phyloP scores from a whole-genome alignment of 1,139 yeast genomes.

The Saccharomyces pastorianus region DNA sequence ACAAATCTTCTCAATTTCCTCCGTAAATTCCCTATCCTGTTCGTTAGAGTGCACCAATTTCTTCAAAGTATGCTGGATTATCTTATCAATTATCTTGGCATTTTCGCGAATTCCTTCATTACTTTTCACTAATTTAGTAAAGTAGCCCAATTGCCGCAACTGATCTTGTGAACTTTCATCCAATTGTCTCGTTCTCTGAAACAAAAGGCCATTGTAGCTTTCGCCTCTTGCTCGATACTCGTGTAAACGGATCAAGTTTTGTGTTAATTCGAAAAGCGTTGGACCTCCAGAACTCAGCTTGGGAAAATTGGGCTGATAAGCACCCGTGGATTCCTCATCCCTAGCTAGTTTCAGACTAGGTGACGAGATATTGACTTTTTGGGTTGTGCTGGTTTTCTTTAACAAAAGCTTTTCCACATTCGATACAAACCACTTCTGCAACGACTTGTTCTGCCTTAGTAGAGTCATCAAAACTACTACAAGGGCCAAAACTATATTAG shows the following conservation, averaged over 20 bases:
- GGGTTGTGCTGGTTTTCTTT: background rate
- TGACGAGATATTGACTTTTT: background rate
- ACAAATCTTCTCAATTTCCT: conserved; percentile 20
- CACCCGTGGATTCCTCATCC: background rate
- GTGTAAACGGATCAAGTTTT: conserved; percentile 15
- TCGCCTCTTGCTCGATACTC: conserved; percentile 17
- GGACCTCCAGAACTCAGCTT: conserved; percentile 1
- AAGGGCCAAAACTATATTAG: background rate
- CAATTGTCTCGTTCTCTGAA: conserved; percentile 15
- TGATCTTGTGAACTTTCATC: conserved; percentile 9
- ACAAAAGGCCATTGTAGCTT: conserved; percentile 18
- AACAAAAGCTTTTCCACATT: conserved; percentile 4
- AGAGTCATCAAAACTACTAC: conserved; percentile 11
- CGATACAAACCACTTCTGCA: conserved; percentile 16
- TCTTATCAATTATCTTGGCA: conserved; percentile 38
- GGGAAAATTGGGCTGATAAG: background rate
- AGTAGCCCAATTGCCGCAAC: conserved; percentile 45
- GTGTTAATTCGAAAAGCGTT: conserved; percentile 13
- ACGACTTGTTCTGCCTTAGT: conserved; percentile 17
- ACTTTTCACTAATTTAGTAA: conserved; percentile 41
- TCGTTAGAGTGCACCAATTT: conserved; percentile 32
- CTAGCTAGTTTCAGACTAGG: background rate
- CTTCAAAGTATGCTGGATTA: conserved; percentile 38
- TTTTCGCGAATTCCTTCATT: conserved; percentile 42
- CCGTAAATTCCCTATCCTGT: conserved; percentile 31